Conservation (phyloP, 139 green algal species). For the Tetradesmus obliquus region DNA sequence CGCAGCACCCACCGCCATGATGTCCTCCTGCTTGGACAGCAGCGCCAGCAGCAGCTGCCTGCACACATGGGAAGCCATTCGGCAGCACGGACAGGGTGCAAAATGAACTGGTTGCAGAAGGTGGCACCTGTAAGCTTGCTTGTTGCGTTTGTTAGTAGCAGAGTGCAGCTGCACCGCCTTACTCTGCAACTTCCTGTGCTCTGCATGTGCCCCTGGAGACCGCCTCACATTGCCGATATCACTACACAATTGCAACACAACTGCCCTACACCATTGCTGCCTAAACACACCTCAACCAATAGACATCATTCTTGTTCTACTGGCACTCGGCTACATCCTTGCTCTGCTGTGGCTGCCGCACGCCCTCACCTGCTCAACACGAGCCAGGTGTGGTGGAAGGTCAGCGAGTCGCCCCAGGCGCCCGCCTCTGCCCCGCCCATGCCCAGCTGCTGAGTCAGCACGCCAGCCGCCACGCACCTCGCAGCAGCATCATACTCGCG, state of each 20-base stretch:
- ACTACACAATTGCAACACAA: too few relatives aligned
- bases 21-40: constrained; percentile 3
- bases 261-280: too few relatives aligned
- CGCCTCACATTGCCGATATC: too few relatives aligned
- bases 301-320: too few relatives aligned
- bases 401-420: constrained; percentile 25
- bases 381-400: constrained; percentile 47
- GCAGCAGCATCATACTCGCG: constrained; percentile 25
- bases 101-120: neutral
- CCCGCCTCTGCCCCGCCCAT: neutral
- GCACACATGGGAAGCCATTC: neutral
- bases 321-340: too few relatives aligned
- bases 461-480: neutral
- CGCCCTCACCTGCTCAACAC: constrained; percentile 29
- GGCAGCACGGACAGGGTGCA: neutral
- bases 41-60: constrained; percentile 44
- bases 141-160: too few relatives aligned
- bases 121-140: too few relatives aligned
- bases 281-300: too few relatives aligned
- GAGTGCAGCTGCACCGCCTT: too few relatives aligned
- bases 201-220: too few relatives aligned
- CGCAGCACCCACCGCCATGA: constrained; percentile 17
- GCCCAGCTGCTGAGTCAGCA: constrained; percentile 19
- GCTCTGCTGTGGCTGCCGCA: neutral
- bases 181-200: neutral